A percentile compares a stretch with the other conserved stretches of the same genome.
These are phyloP conservation scores for Fistulifera solaris DNA, from an alignment of 108 stramenopile genomes.

Conservation along the genomic window DNA sequence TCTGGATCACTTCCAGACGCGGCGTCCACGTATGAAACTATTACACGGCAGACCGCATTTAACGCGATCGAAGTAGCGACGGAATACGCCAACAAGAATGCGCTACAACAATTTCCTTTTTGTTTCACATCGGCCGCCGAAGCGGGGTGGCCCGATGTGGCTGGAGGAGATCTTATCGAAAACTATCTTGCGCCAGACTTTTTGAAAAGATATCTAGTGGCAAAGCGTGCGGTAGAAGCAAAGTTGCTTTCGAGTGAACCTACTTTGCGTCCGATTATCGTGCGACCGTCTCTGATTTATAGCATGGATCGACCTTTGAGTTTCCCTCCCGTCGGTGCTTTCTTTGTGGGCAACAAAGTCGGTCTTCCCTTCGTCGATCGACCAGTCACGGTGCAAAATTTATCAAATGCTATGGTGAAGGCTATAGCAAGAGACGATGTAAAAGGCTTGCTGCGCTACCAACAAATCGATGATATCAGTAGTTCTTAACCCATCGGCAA, in stretches of 20 bases:
- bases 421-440: conserved; percentile 15
- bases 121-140: conserved; percentile 74
- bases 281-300: conserved; percentile 73
- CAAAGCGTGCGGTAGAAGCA: conserved; percentile 69
- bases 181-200: conserved; percentile 60
- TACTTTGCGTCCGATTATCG: conserved; percentile 46
- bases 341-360: conserved; percentile 53
- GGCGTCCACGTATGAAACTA: conserved; percentile 69
- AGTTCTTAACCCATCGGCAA: too few species aligned
- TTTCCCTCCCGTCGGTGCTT: conserved; percentile 39
- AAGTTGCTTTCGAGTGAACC: conserved; percentile 13
- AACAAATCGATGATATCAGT: conserved; percentile 14
- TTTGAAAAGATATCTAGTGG: conserved; percentile 54
- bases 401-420: conserved; percentile 69
- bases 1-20: conserved; percentile 59
- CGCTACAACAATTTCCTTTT: conserved; percentile 36
- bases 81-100: conserved; percentile 22
- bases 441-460: conserved; percentile 27
- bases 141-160: conserved; percentile 78
- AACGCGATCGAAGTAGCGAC: conserved; percentile 59
- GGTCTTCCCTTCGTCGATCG: conserved; percentile 81
- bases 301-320: conserved; percentile 57
- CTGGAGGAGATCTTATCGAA: conserved; percentile 51
- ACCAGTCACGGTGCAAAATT: conserved; percentile 65
- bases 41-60: conserved; percentile 67